Conservation (phyloP, 306 rosid species). For the Trichosanthes truncata region DNA sequence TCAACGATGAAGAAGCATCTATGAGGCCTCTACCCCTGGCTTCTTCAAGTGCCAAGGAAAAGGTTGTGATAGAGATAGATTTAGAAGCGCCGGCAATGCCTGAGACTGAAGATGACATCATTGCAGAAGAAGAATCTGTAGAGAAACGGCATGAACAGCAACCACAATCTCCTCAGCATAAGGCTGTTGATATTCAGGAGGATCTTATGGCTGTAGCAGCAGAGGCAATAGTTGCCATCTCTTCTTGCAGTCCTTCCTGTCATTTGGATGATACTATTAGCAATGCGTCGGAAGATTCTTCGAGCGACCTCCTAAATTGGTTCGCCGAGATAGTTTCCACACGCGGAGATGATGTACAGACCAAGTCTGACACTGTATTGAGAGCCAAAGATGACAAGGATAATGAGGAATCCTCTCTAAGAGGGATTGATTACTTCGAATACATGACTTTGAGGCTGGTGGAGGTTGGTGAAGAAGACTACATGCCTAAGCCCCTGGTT, state of each 20-base stretch:
- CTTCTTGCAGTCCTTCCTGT: slow-evolving; percentile 22
- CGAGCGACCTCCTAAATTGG: slow-evolving; percentile 47
- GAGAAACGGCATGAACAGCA: slow-evolving; percentile 30
- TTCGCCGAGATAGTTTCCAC: slow-evolving; percentile 61
- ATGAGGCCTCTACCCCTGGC: slow-evolving; percentile 24
- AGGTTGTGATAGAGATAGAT: slow-evolving; percentile 41
- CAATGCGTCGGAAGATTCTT: slow-evolving; percentile 22
- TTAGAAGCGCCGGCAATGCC: slow-evolving; percentile 57
- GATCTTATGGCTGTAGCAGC: slow-evolving; percentile 62
- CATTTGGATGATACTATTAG: slow-evolving; percentile 18
- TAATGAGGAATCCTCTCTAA: slow-evolving; percentile 27
- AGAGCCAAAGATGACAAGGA: slow-evolving; percentile 18
- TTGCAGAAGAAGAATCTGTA: slow-evolving; percentile 28
- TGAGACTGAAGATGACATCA: slow-evolving; percentile 30
- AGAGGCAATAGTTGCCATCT: slow-evolving; percentile 66
- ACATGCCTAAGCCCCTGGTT: slow-evolving; percentile 86
- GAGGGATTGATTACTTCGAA: slow-evolving; percentile 63
- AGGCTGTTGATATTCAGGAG: slow-evolving; percentile 28
- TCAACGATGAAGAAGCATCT: slow-evolving; percentile 12
- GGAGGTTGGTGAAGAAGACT: slow-evolving; percentile 72
- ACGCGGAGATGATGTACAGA: slow-evolving; percentile 31
- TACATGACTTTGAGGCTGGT: slow-evolving; percentile 54
- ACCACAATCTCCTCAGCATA: background rate
- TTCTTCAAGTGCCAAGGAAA: slow-evolving; percentile 26
- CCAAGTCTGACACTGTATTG: slow-evolving; percentile 17